Evolutionary conservation across 257 asterid genomes (phyloP).

Genomic region (Nicotiana tomentosiformis): DNA sequence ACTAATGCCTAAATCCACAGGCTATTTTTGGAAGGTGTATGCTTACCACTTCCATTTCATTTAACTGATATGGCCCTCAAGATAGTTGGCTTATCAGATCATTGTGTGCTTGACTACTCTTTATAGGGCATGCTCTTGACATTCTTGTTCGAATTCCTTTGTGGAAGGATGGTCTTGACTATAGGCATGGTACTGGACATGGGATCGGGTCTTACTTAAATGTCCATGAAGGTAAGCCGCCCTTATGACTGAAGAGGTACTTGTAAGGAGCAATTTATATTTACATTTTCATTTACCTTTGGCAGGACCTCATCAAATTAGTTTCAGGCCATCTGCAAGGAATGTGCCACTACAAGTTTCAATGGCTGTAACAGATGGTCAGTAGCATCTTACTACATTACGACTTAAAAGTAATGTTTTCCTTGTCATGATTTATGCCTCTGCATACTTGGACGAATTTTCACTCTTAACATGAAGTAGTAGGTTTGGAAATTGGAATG

Average conservation of each 20-base stretch:
- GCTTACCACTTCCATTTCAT: neutral
- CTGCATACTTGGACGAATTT: neutral
- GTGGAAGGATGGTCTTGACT: conserved; percentile 98
- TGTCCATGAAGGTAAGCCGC: conserved; percentile 82
- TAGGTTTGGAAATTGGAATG: neutral
- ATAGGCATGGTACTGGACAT: conserved; percentile 98
- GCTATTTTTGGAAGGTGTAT: neutral
- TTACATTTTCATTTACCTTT: neutral
- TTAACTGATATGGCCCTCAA: neutral
- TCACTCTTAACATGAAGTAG: neutral
- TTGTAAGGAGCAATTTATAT: neutral
- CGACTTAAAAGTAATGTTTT: neutral
- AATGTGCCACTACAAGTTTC: conserved; percentile 71
- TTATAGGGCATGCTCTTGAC: conserved; percentile 76
- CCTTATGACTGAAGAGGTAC: neutral
- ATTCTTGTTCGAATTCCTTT: conserved; percentile 78
- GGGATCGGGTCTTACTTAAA: conserved; percentile 89
- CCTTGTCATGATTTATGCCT: neutral
- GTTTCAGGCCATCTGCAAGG: conserved; percentile 80
- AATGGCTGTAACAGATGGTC: conserved; percentile 94
- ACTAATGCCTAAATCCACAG: neutral
- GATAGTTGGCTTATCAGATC: neutral
- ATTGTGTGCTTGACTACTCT: conserved; percentile 11
- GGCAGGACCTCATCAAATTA: conserved; percentile 88
- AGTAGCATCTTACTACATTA: conserved; percentile 7